phyloP scores from a whole-genome alignment of 345 rosid genomes.

The Fremontodendron californicum region DNA sequence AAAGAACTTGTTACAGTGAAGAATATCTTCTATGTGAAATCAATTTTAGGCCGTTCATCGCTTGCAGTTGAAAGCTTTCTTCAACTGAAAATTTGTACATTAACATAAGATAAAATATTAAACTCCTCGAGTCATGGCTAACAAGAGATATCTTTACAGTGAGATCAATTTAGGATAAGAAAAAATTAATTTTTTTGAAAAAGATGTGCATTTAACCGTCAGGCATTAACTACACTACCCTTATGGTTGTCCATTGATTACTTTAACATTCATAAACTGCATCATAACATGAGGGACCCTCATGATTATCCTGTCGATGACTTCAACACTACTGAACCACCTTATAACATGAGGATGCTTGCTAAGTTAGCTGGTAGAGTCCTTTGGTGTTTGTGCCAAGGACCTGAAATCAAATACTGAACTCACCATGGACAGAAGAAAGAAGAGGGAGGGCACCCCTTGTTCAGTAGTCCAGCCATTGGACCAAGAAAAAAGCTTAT shows the following conservation, averaged over 20 bases:
- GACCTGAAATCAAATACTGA: neutral
- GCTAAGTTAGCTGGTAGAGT: neutral
- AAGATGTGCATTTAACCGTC: neutral
- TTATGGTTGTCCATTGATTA: neutral
- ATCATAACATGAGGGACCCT: neutral
- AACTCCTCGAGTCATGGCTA: neutral
- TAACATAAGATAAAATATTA: neutral
- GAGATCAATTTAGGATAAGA: neutral
- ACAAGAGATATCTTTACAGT: neutral
- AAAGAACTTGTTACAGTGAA: neutral
- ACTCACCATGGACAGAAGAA: neutral
- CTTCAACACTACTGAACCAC: neutral
- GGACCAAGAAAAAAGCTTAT: neutral
- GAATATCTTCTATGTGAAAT: neutral
- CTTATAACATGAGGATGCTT: neutral
- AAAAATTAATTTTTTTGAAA: neutral
- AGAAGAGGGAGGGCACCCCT: neutral
- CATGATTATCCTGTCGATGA: neutral
- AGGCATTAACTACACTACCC: neutral
- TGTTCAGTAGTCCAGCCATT: neutral
- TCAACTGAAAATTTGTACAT: neutral
- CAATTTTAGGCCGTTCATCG: neutral
- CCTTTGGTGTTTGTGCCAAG: neutral
- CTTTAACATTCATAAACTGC: neutral
- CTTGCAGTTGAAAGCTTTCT: neutral